Conservation (phyloP, 2,329 filamentous ascomycete species). For the Madurella mycetomatis region DNA sequence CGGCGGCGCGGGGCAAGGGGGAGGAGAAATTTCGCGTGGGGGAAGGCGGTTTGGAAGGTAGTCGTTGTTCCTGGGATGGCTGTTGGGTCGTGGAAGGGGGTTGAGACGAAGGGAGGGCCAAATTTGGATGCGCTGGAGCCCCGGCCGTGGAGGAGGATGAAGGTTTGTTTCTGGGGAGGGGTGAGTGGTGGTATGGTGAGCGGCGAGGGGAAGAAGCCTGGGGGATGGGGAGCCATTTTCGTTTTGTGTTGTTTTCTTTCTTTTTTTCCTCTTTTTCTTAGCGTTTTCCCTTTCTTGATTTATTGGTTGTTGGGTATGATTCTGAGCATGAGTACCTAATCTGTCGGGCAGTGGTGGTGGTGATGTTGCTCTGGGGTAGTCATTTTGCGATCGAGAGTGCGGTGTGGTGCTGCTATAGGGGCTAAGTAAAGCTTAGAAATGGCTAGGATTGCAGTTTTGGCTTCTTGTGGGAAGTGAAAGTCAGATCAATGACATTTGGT, state of each 20-base stretch:
- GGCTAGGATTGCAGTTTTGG: neutral
- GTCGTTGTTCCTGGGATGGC: neutral
- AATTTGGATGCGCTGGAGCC: slow-evolving; percentile 42
- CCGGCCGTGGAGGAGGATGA: slow-evolving; percentile 48
- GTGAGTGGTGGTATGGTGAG: slow-evolving; percentile 8
- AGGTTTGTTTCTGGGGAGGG: slow-evolving; percentile 37
- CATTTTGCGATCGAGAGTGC: too few relatives aligned
- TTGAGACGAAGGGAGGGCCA: slow-evolving; percentile 35
- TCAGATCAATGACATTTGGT: too few relatives aligned
- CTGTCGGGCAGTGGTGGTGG: too few relatives aligned
- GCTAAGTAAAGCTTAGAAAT: too few relatives aligned
- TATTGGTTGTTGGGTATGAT: neutral
- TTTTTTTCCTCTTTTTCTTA: too few relatives aligned
- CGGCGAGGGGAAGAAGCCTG: slow-evolving; percentile 11
- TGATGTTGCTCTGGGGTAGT: too few relatives aligned
- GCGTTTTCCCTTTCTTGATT: neutral
- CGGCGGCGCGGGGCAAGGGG: slow-evolving; percentile 42
- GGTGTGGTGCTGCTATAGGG: too few relatives aligned
- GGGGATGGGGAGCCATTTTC: slow-evolving; percentile 13
- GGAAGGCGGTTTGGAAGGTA: slow-evolving; percentile 34
- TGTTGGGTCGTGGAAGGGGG: slow-evolving; percentile 14
- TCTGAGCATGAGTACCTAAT: too few relatives aligned
- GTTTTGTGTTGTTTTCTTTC: neutral
- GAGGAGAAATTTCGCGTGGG: slow-evolving; percentile 46
- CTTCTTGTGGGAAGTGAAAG: too few relatives aligned